These are phyloP conservation scores for Fraxinus excelsior DNA, from an alignment of 257 asterid species.

Conservation along the genomic window DNA sequence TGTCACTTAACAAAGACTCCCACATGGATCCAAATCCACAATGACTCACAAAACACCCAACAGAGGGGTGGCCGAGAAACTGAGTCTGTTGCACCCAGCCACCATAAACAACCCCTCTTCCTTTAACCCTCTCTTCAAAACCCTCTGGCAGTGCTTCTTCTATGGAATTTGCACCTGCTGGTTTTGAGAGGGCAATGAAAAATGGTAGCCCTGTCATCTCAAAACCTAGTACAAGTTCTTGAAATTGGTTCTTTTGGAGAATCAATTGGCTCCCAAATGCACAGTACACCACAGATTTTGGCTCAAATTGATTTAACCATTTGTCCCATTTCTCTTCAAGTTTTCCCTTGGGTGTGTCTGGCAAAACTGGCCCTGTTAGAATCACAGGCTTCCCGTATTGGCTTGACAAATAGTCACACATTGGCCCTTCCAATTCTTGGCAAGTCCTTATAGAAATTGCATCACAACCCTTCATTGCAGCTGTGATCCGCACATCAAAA, in stretches of 20 bases:
- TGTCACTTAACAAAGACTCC: constrained; percentile 69
- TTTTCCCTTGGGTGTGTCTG: constrained; percentile 32
- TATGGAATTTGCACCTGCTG: too few species aligned
- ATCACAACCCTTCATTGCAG: constrained; percentile 50
- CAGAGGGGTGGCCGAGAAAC: constrained; percentile 60
- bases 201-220: too few species aligned
- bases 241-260: too few species aligned
- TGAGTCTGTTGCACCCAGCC: constrained; percentile 75
- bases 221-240: too few species aligned
- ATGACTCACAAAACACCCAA: constrained; percentile 85
- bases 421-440: constrained; percentile 63
- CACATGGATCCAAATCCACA: constrained; percentile 93
- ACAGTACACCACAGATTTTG: constrained; percentile 51
- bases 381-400: constrained; percentile 58
- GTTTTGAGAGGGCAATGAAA: too few species aligned
- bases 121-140: constrained; percentile 57
- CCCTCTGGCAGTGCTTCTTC: too few species aligned
- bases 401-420: constrained; percentile 55
- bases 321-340: constrained; percentile 54
- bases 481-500: constrained; percentile 49
- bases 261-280: constrained; percentile 42
- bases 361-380: constrained; percentile 67
- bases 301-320: constrained; percentile 52
- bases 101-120: constrained; percentile 53
- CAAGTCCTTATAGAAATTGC: constrained; percentile 72